These are phyloP conservation scores for Hortiboletus campestris DNA, from an alignment of 768 basidiomycete genomes.

Conservation along the genomic window DNA sequence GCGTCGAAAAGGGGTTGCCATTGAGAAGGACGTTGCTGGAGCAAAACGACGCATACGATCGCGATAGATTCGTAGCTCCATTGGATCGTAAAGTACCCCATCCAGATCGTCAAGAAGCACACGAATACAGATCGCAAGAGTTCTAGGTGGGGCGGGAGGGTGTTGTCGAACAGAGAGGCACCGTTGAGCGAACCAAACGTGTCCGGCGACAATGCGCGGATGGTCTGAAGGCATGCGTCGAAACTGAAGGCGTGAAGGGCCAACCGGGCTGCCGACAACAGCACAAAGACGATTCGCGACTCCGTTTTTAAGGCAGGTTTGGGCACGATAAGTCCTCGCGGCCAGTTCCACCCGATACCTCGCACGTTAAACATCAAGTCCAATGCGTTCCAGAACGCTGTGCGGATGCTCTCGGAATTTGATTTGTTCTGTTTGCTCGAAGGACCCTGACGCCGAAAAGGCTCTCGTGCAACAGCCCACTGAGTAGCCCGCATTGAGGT, in stretches of 20 bases:
- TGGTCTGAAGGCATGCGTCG: conserved; percentile 12
- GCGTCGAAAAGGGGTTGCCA: conserved; percentile 63
- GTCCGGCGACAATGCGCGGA: conserved; percentile 35
- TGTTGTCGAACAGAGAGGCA: conserved; percentile 37
- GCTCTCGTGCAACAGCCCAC: conserved; percentile 19
- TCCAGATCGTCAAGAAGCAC: conserved; percentile 42
- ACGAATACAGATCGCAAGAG: conserved; percentile 42
- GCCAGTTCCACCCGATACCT: conserved; percentile 31
- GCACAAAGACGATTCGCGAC: conserved; percentile 17
- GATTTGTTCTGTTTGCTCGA: neutral
- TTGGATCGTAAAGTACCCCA: conserved; percentile 47
- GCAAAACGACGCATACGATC: conserved; percentile 42
- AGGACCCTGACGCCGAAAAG: conserved; percentile 8
- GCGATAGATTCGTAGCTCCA: conserved; percentile 39
- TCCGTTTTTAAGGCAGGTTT: conserved; percentile 12
- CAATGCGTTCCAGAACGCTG: conserved; percentile 25
- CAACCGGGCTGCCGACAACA: conserved; percentile 6
- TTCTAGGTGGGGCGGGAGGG: conserved; percentile 31
- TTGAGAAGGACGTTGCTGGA: conserved; percentile 45
- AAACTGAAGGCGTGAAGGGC: conserved; percentile 4
- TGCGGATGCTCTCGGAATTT: neutral
- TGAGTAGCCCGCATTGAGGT: conserved; percentile 10
- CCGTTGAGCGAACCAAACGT: conserved; percentile 35
- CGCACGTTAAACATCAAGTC: conserved; percentile 21
- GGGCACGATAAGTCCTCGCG: conserved; percentile 10